These are phyloP conservation scores for Trypanosoma scelopori DNA, from an alignment of 208 protist species.

Conservation along the genomic window DNA sequence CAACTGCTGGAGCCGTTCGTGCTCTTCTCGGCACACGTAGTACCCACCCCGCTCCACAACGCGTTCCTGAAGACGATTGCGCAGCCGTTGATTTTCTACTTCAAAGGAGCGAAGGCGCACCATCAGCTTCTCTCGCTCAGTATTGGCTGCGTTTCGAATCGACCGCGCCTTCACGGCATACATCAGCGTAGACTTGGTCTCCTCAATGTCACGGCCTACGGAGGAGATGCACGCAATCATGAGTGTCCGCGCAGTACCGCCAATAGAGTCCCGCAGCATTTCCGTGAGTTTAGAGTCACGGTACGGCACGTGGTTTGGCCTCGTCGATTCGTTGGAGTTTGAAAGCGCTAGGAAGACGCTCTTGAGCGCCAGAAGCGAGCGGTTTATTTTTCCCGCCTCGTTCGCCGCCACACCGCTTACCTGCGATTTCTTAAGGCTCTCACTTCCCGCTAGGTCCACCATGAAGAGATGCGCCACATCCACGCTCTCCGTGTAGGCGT, in stretches of 20 bases:
- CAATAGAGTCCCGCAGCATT: constrained; percentile 94
- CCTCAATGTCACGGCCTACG: constrained; percentile 93
- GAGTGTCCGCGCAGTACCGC: constrained; percentile 90
- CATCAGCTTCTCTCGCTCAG: constrained; percentile 77
- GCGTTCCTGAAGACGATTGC: constrained; percentile 86
- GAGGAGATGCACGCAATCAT: constrained; percentile 96
- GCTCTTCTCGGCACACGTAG: constrained; percentile 80
- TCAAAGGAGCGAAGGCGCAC: constrained; percentile 79
- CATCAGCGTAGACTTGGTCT: constrained; percentile 95
- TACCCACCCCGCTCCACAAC: constrained; percentile 85
- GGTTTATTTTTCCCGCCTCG: constrained; percentile 94
- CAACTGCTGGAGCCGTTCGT: constrained; percentile 62
- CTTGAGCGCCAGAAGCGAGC: constrained; percentile 91
- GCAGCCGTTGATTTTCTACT: constrained; percentile 82
- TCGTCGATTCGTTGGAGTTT: constrained; percentile 78
- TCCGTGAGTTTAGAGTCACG: constrained; percentile 95
- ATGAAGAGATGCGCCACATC: constrained; percentile 95
- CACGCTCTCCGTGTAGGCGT: constrained; percentile 84
- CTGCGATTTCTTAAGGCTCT: constrained; percentile 93
- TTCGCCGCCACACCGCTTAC: constrained; percentile 77
- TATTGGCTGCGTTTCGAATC: constrained; percentile 93
- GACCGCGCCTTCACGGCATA: constrained; percentile 95
- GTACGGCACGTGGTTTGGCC: constrained; percentile 91
- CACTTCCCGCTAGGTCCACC: constrained; percentile 95
- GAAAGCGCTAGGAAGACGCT: constrained; percentile 92